These are phyloP conservation scores for Strobilomyces echinocephalus DNA, from an alignment of 768 basidiomycete genomes.

Conservation along the genomic window DNA sequence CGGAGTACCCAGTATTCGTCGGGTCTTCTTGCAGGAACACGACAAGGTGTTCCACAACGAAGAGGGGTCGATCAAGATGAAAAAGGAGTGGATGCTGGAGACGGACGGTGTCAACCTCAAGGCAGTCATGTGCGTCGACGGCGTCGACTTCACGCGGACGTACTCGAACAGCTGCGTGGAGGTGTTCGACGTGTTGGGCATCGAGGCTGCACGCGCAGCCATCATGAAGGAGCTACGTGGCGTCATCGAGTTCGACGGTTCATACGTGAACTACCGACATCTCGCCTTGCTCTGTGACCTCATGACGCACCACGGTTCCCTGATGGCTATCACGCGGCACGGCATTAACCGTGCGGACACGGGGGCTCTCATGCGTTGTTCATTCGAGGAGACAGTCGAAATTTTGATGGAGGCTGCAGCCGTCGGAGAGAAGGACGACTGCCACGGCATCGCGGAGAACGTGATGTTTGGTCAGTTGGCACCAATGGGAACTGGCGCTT, in stretches of 20 bases:
- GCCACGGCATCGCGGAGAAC: constrained; percentile 98
- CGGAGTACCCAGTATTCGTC: constrained; percentile 84
- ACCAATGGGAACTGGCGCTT: constrained; percentile 98
- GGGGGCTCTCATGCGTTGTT: constrained; percentile 97
- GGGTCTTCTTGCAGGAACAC: constrained; percentile 91
- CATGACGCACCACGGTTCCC: constrained; percentile 91
- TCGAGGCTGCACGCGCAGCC: constrained; percentile 93
- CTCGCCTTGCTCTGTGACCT: constrained; percentile 94
- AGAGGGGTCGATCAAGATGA: constrained; percentile 62
- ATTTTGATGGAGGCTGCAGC: constrained; percentile 99
- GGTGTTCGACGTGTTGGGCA: constrained; percentile 90
- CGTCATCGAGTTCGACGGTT: constrained; percentile 99
- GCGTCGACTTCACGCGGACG: constrained; percentile 89
- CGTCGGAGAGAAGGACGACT: constrained; percentile 97
- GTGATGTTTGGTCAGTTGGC: constrained; percentile 99
- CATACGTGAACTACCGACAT: constrained; percentile 98
- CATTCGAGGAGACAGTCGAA: constrained; percentile 99
- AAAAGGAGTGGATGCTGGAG: constrained; percentile 91
- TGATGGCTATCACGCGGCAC: constrained; percentile 99
- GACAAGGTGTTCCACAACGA: constrained; percentile 64
- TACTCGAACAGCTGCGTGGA: constrained; percentile 98
- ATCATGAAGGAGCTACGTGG: constrained; percentile 90
- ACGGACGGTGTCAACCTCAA: constrained; percentile 96
- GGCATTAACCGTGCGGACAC: constrained; percentile 99
- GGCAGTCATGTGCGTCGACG: constrained; percentile 91